These are phyloP conservation scores for Komagataella pastoris DNA, from an alignment of 805 yeast genomes.

Conservation along the genomic window DNA sequence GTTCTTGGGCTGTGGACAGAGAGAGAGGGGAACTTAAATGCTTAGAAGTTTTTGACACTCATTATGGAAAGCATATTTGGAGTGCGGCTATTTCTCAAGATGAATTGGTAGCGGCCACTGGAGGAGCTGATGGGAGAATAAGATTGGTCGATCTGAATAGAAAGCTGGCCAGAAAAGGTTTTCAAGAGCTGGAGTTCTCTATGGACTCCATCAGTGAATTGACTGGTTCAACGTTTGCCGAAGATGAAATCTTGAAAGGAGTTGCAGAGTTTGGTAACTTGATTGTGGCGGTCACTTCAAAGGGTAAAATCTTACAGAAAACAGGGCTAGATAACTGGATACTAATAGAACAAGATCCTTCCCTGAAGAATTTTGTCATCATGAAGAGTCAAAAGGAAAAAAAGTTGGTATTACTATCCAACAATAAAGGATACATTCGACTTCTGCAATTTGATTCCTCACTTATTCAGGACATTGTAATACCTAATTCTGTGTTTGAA, in stretches of 20 bases:
- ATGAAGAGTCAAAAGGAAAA: slow-evolving; percentile 9
- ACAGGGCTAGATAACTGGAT: slow-evolving; percentile 15
- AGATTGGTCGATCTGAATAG: slow-evolving; percentile 42
- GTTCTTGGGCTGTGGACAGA: slow-evolving; percentile 51
- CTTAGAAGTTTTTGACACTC: slow-evolving; percentile 45
- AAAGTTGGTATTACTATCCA: slow-evolving; percentile 12
- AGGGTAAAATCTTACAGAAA: slow-evolving; percentile 34
- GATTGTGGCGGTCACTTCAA: slow-evolving; percentile 41
- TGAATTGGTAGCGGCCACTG: slow-evolving; percentile 50
- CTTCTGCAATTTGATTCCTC: slow-evolving; percentile 24
- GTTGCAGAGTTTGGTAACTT: slow-evolving; percentile 34
- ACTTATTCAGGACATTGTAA: slow-evolving; percentile 10
- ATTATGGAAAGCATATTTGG: slow-evolving; percentile 84
- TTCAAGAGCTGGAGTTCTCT: slow-evolving; percentile 11
- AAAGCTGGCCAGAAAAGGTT: slow-evolving; percentile 16
- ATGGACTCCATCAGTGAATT: slow-evolving; percentile 19
- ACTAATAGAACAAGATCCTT: slow-evolving; percentile 11
- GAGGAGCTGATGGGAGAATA: slow-evolving; percentile 89
- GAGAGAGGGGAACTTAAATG: slow-evolving; percentile 23
- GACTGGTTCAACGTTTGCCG: slow-evolving; percentile 15
- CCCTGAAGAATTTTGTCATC: slow-evolving; percentile 14
- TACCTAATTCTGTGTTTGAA: slow-evolving; percentile 12
- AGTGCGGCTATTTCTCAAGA: slow-evolving; percentile 43
- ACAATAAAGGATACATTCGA: slow-evolving; percentile 27
- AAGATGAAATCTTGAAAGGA: slow-evolving; percentile 49